Base-by-base conservation (phyloP, 306 rosid genomes). In the Styphnolobium japonicum region DNA sequence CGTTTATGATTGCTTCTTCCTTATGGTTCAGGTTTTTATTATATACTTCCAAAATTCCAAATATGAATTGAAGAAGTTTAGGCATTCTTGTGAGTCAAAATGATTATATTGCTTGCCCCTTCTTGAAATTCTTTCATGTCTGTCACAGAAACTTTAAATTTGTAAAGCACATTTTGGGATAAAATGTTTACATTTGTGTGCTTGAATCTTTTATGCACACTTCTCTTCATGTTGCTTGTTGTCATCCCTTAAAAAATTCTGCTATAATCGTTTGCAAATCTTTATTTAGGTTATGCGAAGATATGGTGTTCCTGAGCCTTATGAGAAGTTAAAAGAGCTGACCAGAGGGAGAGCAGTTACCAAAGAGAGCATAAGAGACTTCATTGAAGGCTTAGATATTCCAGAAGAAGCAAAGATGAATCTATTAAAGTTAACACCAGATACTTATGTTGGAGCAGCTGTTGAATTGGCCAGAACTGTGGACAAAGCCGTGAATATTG, bases 231-330 rank as follows among this genome's bases (percentile, higher is more conserved):
- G 23, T 66, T 76, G 67, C 57, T 61, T 74, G 12, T 46, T 77
- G 19, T 48, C 39, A 21, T 33, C 33, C 25, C 16, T 48, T 67
- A 37, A 0, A 49, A 72, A 49, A 4, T 23, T 42, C 37, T 43
- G 36, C 40, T 27, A 16, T n/a, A 18, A 52, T 67, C 10, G 39
- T 45, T 67, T 79, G 48, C 76, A 6, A 71, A 68, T 77, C 12
- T 62, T 67, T 18, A 39, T 73, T 23, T 43, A 93, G 96, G 98
- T 95, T 45, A 95, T 95, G 98, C 87, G 98, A 81, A 87, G 99
- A 89, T 90, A 88, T 12, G 98, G 90, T 77, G 94, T 95, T 82
- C 96, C 99, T 0, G 98, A 94, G 88, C 98, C 99, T 10, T 95
- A 95, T 60, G 98, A 95, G 85, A 95, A 93, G 89, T 78, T 95